Evolutionary conservation across 176 grass and related monocot genomes (phyloP).

Genomic region (Zizania latifolia): DNA sequence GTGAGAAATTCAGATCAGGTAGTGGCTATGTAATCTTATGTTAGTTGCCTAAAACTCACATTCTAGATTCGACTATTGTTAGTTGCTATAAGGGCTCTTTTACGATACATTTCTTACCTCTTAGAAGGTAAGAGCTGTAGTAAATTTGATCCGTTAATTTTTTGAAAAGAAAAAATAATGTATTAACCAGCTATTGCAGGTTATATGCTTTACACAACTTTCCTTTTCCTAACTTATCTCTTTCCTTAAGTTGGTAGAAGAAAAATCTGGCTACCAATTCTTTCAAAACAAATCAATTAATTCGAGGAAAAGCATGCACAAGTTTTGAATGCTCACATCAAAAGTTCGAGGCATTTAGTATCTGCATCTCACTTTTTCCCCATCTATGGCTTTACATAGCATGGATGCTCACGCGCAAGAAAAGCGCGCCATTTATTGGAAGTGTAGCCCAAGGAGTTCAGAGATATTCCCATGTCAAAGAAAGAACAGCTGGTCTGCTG

Average conservation of each 20-base stretch:
- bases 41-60: no score
- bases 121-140: no score
- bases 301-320: not conserved
- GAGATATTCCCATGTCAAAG: conserved; percentile 13
- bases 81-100: not conserved
- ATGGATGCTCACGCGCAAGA: not conserved
- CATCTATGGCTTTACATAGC: not conserved
- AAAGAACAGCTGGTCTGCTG: not conserved
- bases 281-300: no score
- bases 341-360: conserved; percentile 6
- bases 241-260: no score
- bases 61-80: not conserved
- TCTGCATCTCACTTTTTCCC: not conserved
- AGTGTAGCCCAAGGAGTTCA: not conserved
- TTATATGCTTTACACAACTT: no score
- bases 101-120: no score
- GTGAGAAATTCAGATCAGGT: not conserved
- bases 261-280: no score
- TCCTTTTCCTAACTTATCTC: no score
- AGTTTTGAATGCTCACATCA: not conserved
- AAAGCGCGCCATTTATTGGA: not conserved
- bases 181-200: no score
- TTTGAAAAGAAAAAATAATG: no score
- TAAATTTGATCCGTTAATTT: no score
- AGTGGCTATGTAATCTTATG: not conserved